Conservation (phyloP, 352 stramenopile species). For the Globisporangium viniferum region DNA sequence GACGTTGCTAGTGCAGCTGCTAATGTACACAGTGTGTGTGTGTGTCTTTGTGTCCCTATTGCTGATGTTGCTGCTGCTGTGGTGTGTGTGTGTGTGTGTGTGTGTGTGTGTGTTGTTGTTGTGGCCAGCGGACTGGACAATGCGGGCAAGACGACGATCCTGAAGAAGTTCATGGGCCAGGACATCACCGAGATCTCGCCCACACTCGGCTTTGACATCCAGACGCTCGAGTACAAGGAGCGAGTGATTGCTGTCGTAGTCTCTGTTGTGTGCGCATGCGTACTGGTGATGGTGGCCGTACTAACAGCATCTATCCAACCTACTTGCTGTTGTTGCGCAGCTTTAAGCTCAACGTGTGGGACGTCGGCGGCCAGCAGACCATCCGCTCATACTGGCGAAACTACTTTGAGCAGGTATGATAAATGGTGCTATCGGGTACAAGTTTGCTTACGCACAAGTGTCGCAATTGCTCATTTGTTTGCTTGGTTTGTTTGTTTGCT, state of each 20-base stretch:
- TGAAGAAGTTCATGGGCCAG: conserved; percentile 97
- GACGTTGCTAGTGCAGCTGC: neutral
- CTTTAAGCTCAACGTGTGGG: conserved; percentile 89
- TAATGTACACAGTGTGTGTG: conserved; percentile 43
- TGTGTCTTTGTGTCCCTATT: neutral
- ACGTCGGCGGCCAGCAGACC: conserved; percentile 97
- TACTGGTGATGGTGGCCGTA: neutral
- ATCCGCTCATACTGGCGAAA: conserved; percentile 98
- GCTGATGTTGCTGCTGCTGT: conserved; percentile 5
- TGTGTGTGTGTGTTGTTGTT: conserved; percentile 8
- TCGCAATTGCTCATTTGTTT: neutral
- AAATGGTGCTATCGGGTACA: too few species aligned
- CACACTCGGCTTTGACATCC: conserved; percentile 99
- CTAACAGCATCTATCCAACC: neutral
- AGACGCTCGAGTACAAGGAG: conserved; percentile 96
- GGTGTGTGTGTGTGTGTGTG: conserved; percentile 11
- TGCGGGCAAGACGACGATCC: conserved; percentile 98
- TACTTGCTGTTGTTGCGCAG: conserved; percentile 10
- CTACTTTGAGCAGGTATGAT: conserved; percentile 92
- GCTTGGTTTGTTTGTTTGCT: neutral
- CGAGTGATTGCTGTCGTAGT: conserved; percentile 19
- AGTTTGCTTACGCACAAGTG: neutral
- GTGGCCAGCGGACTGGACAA: conserved; percentile 96
- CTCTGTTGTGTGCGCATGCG: neutral
- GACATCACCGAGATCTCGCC: conserved; percentile 97